A percentile compares a stretch with the other conserved stretches of the same genome.
Evolutionary conservation across 2,329 filamentous ascomycete species (phyloP).

Genomic region (Ilyonectria mors-panacis): DNA sequence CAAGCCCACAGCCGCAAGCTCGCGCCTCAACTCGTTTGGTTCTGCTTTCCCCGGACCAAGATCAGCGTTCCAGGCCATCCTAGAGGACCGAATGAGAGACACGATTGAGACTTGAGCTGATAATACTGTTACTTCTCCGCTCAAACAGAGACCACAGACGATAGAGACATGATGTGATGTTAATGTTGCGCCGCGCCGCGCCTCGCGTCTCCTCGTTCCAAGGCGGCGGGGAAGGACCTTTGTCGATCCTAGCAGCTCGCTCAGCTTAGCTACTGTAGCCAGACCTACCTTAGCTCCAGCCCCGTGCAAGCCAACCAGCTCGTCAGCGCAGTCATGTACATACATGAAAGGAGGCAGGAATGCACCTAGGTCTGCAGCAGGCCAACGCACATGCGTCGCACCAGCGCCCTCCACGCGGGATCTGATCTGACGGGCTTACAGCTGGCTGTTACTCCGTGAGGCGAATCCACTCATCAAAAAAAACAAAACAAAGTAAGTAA

Average conservation of each 20-base stretch:
- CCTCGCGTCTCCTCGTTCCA: slow-evolving; percentile 7
- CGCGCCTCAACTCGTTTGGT: neutral
- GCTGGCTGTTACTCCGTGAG: slow-evolving; percentile 31
- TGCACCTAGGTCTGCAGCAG: slow-evolving; percentile 37
- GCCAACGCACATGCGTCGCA: slow-evolving; percentile 39
- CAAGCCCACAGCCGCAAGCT: neutral
- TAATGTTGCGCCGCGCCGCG: slow-evolving; percentile 27
- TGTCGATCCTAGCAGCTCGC: slow-evolving; percentile 28
- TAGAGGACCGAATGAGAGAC: neutral
- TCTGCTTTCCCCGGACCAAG: neutral
- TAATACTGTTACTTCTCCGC: neutral
- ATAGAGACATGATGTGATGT: slow-evolving; percentile 28
- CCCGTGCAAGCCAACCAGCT: slow-evolving; percentile 24
- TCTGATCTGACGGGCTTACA: slow-evolving; percentile 32
- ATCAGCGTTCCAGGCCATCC: neutral
- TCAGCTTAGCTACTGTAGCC: slow-evolving; percentile 30
- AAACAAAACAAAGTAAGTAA: slow-evolving; percentile 27
- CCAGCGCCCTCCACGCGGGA: slow-evolving; percentile 31
- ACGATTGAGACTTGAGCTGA: neutral
- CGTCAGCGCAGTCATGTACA: slow-evolving; percentile 15
- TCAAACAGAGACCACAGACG: slow-evolving; percentile 1
- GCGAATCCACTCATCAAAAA: slow-evolving; percentile 33
- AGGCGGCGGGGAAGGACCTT: slow-evolving; percentile 10
- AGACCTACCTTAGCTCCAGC: slow-evolving; percentile 18
- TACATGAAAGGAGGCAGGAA: slow-evolving; percentile 33